A percentile compares a stretch with the other conserved stretches of the same genome.
Evolutionary conservation across 306 rosid species (phyloP).

Genomic region (Lupinus albus): DNA sequence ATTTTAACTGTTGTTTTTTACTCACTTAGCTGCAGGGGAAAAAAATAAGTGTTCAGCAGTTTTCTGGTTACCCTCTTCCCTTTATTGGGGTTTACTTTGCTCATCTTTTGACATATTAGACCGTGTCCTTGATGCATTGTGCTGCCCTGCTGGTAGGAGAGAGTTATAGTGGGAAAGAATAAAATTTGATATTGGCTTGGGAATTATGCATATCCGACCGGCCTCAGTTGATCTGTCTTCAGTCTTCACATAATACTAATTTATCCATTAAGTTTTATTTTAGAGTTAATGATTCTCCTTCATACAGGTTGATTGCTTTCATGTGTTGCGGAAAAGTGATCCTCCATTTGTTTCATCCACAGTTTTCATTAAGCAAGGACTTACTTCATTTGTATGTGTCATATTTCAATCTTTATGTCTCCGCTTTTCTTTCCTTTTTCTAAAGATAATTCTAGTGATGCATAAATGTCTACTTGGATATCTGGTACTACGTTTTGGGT

Average conservation of each 20-base stretch:
- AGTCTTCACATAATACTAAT: slow-evolving; percentile 5
- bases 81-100: not conserved
- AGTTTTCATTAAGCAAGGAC: slow-evolving; percentile 85
- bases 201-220: not conserved
- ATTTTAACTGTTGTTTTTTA: slow-evolving; percentile 28
- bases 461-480: not conserved
- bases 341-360: slow-evolving; percentile 92
- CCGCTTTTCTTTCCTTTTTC: not conserved
- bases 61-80: slow-evolving; percentile 15
- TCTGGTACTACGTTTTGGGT: not conserved
- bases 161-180: slow-evolving; percentile 25
- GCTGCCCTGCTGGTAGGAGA: not conserved
- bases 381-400: slow-evolving; percentile 80
- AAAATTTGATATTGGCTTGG: slow-evolving; percentile 22
- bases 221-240: not conserved
- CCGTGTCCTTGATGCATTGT: not conserved
- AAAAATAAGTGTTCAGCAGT: not conserved
- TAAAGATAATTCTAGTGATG: not conserved
- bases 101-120: not conserved
- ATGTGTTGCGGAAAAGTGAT: slow-evolving; percentile 92
- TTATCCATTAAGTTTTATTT: slow-evolving; percentile 22
- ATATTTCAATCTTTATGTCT: slow-evolving; percentile 36
- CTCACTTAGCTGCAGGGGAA: slow-evolving; percentile 26
- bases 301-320: slow-evolving; percentile 95
- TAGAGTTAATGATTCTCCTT: slow-evolving; percentile 14